Percentiles rank a stretch among this genome's conserved stretches.
phyloP scores from a whole-genome alignment of 148 eudicot genomes.

The Camellia japonica region DNA sequence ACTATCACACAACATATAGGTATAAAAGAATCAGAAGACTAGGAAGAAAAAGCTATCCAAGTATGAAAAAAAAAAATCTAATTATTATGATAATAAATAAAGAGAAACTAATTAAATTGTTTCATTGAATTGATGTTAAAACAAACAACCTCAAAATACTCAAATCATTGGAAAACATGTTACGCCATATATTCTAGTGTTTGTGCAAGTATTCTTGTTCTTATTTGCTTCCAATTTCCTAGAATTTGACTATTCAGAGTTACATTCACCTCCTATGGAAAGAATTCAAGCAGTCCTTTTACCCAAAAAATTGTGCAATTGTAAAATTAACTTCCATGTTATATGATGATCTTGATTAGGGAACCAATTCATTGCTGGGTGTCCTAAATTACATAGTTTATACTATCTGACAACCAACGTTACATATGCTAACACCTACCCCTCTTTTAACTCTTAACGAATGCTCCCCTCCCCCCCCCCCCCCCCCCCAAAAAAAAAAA shows the following conservation, averaged over 20 bases:
- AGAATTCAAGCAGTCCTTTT: background rate
- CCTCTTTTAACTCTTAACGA: too few relatives aligned
- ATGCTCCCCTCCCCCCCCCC: too few relatives aligned
- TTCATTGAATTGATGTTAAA: too few relatives aligned
- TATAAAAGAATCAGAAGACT: conserved; percentile 8
- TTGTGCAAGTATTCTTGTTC: background rate
- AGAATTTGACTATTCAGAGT: background rate
- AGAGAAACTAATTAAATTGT: background rate
- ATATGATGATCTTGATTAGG: too few relatives aligned
- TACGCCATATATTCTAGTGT: background rate
- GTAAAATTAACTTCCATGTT: background rate
- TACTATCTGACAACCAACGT: too few relatives aligned
- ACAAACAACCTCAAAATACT: background rate
- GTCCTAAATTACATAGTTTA: too few relatives aligned
- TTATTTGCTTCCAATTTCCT: background rate
- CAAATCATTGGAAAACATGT: background rate
- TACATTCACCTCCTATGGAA: too few relatives aligned
- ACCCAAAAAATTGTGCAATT: background rate
- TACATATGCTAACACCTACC: too few relatives aligned
- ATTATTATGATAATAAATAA: background rate
- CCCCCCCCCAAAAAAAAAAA: too few relatives aligned
- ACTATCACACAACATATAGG: conserved; percentile 30
- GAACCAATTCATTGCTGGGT: too few relatives aligned
- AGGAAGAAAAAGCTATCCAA: background rate
- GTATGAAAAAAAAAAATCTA: background rate